phyloP scores from a whole-genome alignment of 73 alveolate genomes.

The Stentor coeruleus region DNA sequence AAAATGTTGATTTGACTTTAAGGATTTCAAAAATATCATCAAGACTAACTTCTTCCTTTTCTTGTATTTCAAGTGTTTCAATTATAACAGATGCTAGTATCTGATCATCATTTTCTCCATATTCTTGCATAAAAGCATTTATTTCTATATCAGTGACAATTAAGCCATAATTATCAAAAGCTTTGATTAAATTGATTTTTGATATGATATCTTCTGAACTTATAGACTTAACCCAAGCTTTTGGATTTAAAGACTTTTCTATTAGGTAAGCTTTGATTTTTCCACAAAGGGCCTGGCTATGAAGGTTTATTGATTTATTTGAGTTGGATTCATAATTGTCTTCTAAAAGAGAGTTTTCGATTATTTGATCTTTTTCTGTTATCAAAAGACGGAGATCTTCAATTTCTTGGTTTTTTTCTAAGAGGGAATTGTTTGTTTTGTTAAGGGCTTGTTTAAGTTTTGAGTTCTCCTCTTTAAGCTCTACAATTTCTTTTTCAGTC shows the following conservation, averaged over 20 bases:
- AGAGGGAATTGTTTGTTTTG: not conserved
- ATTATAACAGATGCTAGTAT: not conserved
- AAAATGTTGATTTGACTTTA: not conserved
- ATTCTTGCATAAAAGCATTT: not conserved
- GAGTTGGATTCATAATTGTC: not conserved
- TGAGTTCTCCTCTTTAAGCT: not conserved
- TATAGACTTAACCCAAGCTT: not conserved
- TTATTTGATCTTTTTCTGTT: not conserved
- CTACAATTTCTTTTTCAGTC: not conserved
- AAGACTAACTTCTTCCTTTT: not conserved
- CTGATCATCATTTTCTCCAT: too few relatives aligned
- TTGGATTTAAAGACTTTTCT: not conserved
- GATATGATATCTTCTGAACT: not conserved
- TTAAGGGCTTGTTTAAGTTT: not conserved
- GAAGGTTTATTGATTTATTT: not conserved
- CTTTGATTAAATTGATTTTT: not conserved
- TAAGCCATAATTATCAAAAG: not conserved
- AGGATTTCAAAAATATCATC: not conserved
- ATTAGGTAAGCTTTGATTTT: not conserved
- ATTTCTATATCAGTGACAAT: not conserved
- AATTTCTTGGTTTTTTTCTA: not conserved
- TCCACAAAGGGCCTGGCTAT: too few relatives aligned
- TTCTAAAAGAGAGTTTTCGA: too few relatives aligned
- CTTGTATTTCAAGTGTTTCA: not conserved
- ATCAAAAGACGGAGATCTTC: not conserved